phyloP scores from a whole-genome alignment of 495 filamentous ascomycete genomes.

The Aspergillus kassunensis region DNA sequence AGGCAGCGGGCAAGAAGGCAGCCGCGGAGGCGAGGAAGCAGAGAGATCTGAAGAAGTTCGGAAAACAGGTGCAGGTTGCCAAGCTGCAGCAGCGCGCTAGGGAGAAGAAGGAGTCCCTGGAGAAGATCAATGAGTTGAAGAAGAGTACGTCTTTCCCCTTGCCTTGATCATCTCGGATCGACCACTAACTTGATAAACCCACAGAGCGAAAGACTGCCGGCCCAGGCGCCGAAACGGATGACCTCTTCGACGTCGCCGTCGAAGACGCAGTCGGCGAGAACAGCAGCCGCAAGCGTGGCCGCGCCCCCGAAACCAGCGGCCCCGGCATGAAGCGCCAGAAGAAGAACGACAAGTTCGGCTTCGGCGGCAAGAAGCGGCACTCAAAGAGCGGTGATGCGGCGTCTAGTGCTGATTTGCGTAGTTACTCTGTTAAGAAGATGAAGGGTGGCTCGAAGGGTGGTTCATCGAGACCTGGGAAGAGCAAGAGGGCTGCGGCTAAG shows the following conservation, averaged over 20 bases:
- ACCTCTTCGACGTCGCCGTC: constrained; percentile 91
- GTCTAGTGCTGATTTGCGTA: constrained; percentile 71
- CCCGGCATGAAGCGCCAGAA: constrained; percentile 74
- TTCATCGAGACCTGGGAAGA: constrained; percentile 61
- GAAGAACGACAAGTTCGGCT: constrained; percentile 89
- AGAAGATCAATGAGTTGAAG: constrained; percentile 91
- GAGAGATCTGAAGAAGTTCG: constrained; percentile 97
- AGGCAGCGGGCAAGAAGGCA: constrained; percentile 88
- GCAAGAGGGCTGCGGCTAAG: constrained; percentile 49
- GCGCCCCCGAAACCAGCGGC: constrained; percentile 27
- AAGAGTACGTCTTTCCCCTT: constrained; percentile 58
- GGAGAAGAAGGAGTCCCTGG: constrained; percentile 83
- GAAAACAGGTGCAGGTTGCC: constrained; percentile 95
- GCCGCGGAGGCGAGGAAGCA: constrained; percentile 84
- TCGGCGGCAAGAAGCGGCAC: constrained; percentile 89
- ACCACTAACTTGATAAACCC: constrained; percentile 7
- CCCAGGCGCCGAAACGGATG: constrained; percentile 65
- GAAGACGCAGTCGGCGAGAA: constrained; percentile 68
- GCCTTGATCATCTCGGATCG: no score
- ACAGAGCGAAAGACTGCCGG: constrained; percentile 77
- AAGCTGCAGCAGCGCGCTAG: constrained; percentile 91
- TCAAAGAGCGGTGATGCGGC: constrained; percentile 82
- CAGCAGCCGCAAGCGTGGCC: constrained; percentile 37
- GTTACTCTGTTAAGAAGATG: constrained; percentile 80
- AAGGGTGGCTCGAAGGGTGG: constrained; percentile 53